Conservation (phyloP, 345 rosid species). For the Murraya paniculata region DNA sequence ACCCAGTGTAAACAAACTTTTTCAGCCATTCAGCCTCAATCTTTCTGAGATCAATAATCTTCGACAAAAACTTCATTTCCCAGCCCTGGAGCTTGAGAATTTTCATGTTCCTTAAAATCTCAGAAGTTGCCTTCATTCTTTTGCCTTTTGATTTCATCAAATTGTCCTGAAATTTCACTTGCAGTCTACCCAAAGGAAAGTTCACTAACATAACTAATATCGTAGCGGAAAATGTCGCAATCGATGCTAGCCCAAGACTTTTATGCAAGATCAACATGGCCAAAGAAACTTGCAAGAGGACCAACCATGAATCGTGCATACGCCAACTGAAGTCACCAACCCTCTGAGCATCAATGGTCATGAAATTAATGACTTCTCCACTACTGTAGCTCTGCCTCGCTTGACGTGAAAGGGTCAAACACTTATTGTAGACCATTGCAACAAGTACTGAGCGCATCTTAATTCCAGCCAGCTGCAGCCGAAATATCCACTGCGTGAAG, state of each 20-base stretch:
- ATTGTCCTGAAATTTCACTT: slow-evolving; percentile 62
- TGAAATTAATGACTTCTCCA: slow-evolving; percentile 70
- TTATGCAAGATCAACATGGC: slow-evolving; percentile 57
- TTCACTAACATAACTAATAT: slow-evolving; percentile 51
- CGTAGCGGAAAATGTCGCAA: slow-evolving; percentile 56
- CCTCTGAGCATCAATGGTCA: slow-evolving; percentile 69
- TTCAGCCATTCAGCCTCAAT: slow-evolving; percentile 58
- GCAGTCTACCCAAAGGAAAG: slow-evolving; percentile 53
- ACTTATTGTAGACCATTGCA: slow-evolving; percentile 59
- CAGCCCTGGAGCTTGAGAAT: slow-evolving; percentile 81
- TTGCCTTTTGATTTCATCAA: slow-evolving; percentile 68
- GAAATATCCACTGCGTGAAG: slow-evolving; percentile 58
- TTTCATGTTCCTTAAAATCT: slow-evolving; percentile 68
- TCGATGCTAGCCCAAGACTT: slow-evolving; percentile 52
- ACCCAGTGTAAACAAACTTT: slow-evolving; percentile 46
- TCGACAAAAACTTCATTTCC: slow-evolving; percentile 73
- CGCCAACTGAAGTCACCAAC: slow-evolving; percentile 53
- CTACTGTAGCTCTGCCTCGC: slow-evolving; percentile 56
- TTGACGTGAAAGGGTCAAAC: slow-evolving; percentile 51
- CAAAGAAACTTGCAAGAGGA: slow-evolving; percentile 44
- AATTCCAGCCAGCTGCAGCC: slow-evolving; percentile 49
- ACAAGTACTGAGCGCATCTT: slow-evolving; percentile 47
- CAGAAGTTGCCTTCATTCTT: slow-evolving; percentile 66
- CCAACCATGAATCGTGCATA: slow-evolving; percentile 64
- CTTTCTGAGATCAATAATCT: slow-evolving; percentile 45